These are phyloP conservation scores for Epichloe sp. DNA, from an alignment of 2,329 filamentous ascomycete species.

Conservation along the genomic window DNA sequence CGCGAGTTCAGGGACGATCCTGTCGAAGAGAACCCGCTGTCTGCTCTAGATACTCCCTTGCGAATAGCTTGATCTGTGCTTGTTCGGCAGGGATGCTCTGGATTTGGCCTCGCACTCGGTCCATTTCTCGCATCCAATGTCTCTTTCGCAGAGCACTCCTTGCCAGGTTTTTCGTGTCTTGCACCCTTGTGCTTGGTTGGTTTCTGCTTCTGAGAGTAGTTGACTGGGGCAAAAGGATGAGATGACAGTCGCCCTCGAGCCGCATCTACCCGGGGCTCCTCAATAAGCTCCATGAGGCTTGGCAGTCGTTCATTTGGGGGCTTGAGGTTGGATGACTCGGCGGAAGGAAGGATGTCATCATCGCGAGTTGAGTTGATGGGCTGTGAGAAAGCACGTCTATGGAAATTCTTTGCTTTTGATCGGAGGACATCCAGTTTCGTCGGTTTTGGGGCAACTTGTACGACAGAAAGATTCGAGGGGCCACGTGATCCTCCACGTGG, in stretches of 20 bases:
- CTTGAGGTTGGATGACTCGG: neutral
- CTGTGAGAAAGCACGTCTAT: neutral
- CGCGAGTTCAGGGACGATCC: conserved; percentile 28
- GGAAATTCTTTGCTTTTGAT: neutral
- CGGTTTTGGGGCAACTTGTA: neutral
- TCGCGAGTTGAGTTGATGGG: neutral
- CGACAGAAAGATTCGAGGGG: neutral
- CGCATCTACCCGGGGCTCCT: neutral
- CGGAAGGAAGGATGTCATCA: neutral
- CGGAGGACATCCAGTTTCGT: neutral
- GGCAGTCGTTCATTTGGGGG: neutral
- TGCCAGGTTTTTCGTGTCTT: neutral
- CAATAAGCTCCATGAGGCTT: conserved; percentile 1
- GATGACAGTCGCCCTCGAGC: neutral
- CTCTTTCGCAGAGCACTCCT: conserved; percentile 18
- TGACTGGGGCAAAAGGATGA: neutral
- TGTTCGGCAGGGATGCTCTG: conserved; percentile 1
- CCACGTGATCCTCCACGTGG: neutral
- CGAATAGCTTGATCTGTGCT: conserved; percentile 4
- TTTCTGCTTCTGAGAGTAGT: neutral
- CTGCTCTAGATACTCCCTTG: conserved; percentile 18
- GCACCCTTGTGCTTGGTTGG: neutral
- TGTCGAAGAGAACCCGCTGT: conserved; percentile 38
- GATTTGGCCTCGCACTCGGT: conserved; percentile 27
- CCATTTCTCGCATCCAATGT: conserved; percentile 29